These are phyloP conservation scores for Priceomyces medius DNA, from an alignment of 805 yeast species.

Conservation along the genomic window DNA sequence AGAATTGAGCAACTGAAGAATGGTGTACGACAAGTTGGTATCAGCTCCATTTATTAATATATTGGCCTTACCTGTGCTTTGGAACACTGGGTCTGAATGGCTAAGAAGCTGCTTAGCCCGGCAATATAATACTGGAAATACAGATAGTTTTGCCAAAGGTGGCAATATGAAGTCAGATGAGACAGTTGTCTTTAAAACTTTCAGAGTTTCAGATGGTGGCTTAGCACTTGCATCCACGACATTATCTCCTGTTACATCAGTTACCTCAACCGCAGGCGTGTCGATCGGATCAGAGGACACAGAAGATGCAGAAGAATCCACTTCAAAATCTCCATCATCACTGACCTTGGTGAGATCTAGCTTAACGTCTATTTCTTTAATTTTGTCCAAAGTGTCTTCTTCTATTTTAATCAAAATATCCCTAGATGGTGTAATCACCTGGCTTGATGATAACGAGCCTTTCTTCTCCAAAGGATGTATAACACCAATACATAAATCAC, in stretches of 20 bases:
- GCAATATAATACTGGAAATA: slow-evolving; percentile 35
- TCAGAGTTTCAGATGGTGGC: not conserved
- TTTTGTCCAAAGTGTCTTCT: slow-evolving; percentile 19
- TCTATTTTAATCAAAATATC: slow-evolving; percentile 40
- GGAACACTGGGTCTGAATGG: slow-evolving; percentile 19
- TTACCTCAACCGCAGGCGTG: not conserved
- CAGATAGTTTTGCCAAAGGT: slow-evolving; percentile 31
- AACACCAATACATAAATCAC: slow-evolving; percentile 67
- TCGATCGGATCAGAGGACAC: not conserved
- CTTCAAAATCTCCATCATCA: slow-evolving; percentile 12
- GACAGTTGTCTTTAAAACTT: slow-evolving; percentile 6
- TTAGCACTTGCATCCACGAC: not conserved
- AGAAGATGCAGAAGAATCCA: slow-evolving; percentile 12
- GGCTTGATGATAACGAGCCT: slow-evolving; percentile 59
- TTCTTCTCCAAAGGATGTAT: slow-evolving; percentile 49
- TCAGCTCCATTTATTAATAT: slow-evolving; percentile 45
- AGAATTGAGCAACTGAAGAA: slow-evolving; percentile 33
- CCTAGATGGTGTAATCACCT: slow-evolving; percentile 50
- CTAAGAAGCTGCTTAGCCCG: slow-evolving; percentile 36
- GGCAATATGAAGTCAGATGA: slow-evolving; percentile 19
- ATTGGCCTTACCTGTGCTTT: slow-evolving; percentile 20
- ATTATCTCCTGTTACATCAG: slow-evolving; percentile 2
- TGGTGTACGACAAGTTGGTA: slow-evolving; percentile 36
- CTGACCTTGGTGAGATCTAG: slow-evolving; percentile 14
- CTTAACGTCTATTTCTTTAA: slow-evolving; percentile 23